Conservation (phyloP, 2,329 filamentous ascomycete genomes). For the Penicillium sp. region DNA sequence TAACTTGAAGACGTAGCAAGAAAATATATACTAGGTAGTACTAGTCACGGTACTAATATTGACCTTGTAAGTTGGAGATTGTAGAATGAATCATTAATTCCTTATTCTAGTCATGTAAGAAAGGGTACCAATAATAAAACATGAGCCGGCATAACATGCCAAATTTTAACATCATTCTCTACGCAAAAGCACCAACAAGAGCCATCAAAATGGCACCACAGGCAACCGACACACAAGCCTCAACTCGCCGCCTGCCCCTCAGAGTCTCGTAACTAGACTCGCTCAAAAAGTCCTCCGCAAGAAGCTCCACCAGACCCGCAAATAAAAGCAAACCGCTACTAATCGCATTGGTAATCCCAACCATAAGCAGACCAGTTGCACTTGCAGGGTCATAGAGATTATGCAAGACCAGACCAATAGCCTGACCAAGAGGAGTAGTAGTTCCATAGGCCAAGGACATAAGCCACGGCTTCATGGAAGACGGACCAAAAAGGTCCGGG, state of each 20-base stretch:
- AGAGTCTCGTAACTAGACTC: conserved; percentile 66
- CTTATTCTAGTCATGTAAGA: too few species aligned
- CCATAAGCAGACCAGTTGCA: conserved; percentile 75
- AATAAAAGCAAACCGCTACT: conserved; percentile 80
- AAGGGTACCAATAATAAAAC: not conserved
- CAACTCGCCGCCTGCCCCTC: conserved; percentile 60
- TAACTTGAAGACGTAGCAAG: too few species aligned
- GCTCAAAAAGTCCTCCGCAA: conserved; percentile 81
- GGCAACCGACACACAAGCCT: conserved; percentile 66
- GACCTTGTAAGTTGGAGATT: too few species aligned
- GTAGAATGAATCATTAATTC: too few species aligned
- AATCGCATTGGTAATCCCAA: conserved; percentile 86
- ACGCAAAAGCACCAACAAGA: conserved; percentile 69
- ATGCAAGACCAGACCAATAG: conserved; percentile 77
- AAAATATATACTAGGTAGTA: too few species aligned
- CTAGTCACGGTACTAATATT: too few species aligned
- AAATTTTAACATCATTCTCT: conserved; percentile 10
- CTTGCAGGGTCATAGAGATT: conserved; percentile 79
- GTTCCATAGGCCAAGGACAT: conserved; percentile 68
- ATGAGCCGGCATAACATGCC: not conserved
- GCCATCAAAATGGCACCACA: conserved; percentile 67
- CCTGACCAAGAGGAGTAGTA: conserved; percentile 82
- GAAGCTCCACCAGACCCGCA: conserved; percentile 79
- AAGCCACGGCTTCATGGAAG: conserved; percentile 74
- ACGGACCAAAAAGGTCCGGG: conserved; percentile 65